phyloP scores from a whole-genome alignment of 495 filamentous ascomycete genomes.

The Penicillium steckii region DNA sequence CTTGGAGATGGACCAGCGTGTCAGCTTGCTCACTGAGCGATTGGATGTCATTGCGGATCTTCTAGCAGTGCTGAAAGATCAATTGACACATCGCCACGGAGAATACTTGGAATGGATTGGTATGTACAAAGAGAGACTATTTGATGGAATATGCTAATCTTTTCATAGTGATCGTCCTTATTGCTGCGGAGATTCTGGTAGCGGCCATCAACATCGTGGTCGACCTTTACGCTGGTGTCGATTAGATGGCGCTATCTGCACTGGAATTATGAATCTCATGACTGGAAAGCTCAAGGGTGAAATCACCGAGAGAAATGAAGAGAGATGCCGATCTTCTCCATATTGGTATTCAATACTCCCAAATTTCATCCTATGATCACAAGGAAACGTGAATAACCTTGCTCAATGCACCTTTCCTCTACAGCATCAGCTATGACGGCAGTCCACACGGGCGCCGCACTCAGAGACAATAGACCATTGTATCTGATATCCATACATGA shows the following conservation, averaged over 20 bases:
- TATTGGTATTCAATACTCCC: neutral
- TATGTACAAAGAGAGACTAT: constrained; percentile 22
- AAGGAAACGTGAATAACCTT: neutral
- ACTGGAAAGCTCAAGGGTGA: neutral
- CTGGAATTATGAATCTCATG: neutral
- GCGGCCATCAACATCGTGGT: constrained; percentile 95
- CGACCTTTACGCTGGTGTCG: constrained; percentile 84
- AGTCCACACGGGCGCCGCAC: neutral
- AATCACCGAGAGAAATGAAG: neutral
- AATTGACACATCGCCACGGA: constrained; percentile 92
- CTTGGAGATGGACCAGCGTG: constrained; percentile 95
- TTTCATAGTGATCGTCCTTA: constrained; percentile 79
- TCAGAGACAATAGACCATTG: neutral
- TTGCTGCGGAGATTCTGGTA: constrained; percentile 93
- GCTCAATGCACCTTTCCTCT: neutral
- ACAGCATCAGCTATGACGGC: neutral
- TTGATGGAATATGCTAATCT: neutral
- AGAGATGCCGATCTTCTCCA: neutral
- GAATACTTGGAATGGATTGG: constrained; percentile 96
- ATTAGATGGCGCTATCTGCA: constrained; percentile 39
- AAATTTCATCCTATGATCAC: neutral
- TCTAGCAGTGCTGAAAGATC: constrained; percentile 91
- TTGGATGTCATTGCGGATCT: constrained; percentile 93
- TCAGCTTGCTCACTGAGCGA: constrained; percentile 84
- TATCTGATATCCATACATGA: neutral